Evolutionary conservation across 441 rosid species (phyloP).

Genomic region (Pelargonium fulgidum): DNA sequence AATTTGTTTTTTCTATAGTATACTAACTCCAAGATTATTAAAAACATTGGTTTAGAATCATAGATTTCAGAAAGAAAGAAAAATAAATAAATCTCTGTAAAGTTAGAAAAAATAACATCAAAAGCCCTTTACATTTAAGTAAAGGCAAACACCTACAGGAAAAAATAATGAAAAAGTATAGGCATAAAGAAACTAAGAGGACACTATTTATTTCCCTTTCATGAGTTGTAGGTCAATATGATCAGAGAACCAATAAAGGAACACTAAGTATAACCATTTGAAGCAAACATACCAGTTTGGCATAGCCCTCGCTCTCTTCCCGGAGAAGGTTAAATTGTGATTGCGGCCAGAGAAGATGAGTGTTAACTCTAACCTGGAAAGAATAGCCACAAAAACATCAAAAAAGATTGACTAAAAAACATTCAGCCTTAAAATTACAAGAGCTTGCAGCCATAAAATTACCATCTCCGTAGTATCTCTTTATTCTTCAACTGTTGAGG

Average conservation of each 20-base stretch:
- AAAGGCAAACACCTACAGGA: too few relatives aligned
- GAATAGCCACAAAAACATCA: conserved; percentile 21
- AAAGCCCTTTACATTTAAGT: too few relatives aligned
- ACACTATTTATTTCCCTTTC: too few relatives aligned
- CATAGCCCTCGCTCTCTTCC: conserved; percentile 99
- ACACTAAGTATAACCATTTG: conserved; percentile 2
- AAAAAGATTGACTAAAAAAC: background rate
- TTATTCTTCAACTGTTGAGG: conserved; percentile 97
- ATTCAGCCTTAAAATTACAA: background rate
- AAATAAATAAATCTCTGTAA: too few relatives aligned
- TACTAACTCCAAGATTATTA: too few relatives aligned
- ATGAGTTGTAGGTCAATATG: background rate
- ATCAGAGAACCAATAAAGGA: background rate
- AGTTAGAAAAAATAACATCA: too few relatives aligned
- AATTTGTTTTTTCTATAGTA: too few relatives aligned
- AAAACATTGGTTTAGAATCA: too few relatives aligned
- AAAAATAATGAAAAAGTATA: too few relatives aligned
- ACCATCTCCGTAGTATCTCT: conserved; percentile 57
- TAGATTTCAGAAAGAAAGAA: too few relatives aligned
- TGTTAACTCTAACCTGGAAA: conserved; percentile 94
- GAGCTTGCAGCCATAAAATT: background rate
- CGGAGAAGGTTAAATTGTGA: conserved; percentile 97
- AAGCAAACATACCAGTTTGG: conserved; percentile 70
- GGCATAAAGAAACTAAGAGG: too few relatives aligned
- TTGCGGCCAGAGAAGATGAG: conserved; percentile 98